Conservation (phyloP, 75 land plant species). For the Picea glauca region DNA sequence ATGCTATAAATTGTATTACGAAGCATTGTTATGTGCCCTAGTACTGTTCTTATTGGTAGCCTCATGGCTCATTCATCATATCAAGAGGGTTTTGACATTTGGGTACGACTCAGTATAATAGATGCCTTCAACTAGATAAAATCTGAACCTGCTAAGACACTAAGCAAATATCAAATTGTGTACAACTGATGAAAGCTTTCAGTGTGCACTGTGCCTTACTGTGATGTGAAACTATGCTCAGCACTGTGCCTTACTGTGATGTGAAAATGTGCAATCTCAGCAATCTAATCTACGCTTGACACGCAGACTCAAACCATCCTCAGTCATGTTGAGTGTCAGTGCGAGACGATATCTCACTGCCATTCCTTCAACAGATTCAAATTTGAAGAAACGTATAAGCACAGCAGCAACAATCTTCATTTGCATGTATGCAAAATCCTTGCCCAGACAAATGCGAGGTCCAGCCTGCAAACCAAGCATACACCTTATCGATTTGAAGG, state of each 20-base stretch:
- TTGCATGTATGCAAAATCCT: slow-evolving; percentile 71
- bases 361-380: slow-evolving; percentile 19
- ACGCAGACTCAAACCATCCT: slow-evolving; percentile 8
- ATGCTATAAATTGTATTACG: too few species aligned
- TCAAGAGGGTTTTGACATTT: too few species aligned
- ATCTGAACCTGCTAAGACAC: too few species aligned
- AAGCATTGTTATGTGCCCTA: too few species aligned
- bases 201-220: too few species aligned
- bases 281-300: background rate
- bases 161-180: too few species aligned
- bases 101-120: too few species aligned
- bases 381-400: slow-evolving; percentile 39
- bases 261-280: background rate
- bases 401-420: slow-evolving; percentile 59
- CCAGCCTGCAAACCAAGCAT: slow-evolving; percentile 48
- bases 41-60: too few species aligned
- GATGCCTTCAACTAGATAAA: too few species aligned
- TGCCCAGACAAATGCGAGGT: slow-evolving; percentile 71
- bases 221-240: background rate
- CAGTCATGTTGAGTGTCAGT: slow-evolving; percentile 30
- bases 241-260: too few species aligned
- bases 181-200: too few species aligned
- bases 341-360: slow-evolving; percentile 18
- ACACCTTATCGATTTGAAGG: background rate
- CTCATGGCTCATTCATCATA: too few species aligned